Evolutionary conservation across 2,329 filamentous ascomycete genomes (phyloP), one percentile per base, ranked within the genome.

Genomic region (Alternaria sp.): DNA sequence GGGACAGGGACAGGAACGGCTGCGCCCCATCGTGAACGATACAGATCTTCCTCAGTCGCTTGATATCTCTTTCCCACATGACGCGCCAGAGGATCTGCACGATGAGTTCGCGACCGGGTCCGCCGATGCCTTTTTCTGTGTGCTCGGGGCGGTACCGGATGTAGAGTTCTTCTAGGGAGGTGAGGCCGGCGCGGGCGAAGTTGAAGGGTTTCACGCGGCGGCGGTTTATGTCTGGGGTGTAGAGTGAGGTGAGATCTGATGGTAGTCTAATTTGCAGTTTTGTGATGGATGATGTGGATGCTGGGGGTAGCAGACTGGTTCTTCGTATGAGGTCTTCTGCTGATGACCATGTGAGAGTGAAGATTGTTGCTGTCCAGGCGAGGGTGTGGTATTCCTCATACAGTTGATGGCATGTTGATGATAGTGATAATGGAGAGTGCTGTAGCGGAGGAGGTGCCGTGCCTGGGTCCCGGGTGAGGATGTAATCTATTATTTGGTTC

Each of bases 331-430:
- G 45, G 0, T 68, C 61, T 0, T 28, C 11, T 3, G 63, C 15
- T 8, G 21, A 53, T 28, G 58, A 63, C 49, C 66, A 62, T 9
- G 26, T 14, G 8, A 58, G 41, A 2, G 47, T 62, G 43, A 71
- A 72, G 4, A 64, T 64, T 2, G 67, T 67, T 18, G 60, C 55
- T 6, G 58, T 18, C 44, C 68, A 64, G 10, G 69, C 68, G 3
- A 68, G 56, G 1, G 55, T 12, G 30, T 62, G 55, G 5, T 63
- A 72, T 47, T 73, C 71, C 1, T 51, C 12, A 55, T 68, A 57
- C 9, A 72, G 25, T 45, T 71, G 69, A 20, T 63, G 68, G 41
- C 71, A 73, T 3, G 67, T 63, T 11, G 64, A 62, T 5, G 71
- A 37, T 5, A 73, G 49, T 6, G 71, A 64, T 20, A 72, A 46